These are phyloP conservation scores for Coniochaeta hoffmannii DNA, from an alignment of 2,329 filamentous ascomycete species.

Conservation along the genomic window DNA sequence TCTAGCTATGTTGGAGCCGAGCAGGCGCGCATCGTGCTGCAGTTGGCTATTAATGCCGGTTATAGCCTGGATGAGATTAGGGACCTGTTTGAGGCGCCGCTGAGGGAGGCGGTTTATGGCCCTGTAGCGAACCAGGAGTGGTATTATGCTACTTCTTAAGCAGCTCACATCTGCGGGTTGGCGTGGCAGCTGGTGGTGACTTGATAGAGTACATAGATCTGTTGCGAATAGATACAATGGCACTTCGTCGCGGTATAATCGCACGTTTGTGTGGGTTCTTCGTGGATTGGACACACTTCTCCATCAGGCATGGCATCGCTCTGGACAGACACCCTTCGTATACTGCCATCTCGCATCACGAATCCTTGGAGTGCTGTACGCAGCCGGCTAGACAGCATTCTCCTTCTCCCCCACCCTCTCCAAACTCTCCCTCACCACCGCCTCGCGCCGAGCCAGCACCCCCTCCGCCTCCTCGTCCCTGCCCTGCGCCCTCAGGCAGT, in stretches of 20 bases:
- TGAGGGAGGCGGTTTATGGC: conserved; percentile 15
- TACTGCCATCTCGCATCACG: too few species aligned
- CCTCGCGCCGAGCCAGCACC: conserved; percentile 1
- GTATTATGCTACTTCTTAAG: conserved; percentile 4
- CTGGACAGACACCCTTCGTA: too few species aligned
- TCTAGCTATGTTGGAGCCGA: conserved; percentile 20
- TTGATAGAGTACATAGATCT: too few species aligned
- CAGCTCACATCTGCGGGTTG: too few species aligned
- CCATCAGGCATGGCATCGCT: too few species aligned
- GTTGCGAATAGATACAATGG: too few species aligned
- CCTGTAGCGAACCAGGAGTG: conserved; percentile 10
- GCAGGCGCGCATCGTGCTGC: conserved; percentile 23
- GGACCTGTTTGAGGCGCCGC: conserved; percentile 21
- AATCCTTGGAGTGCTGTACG: neutral
- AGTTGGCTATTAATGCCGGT: conserved; percentile 21
- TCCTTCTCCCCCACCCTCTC: conserved; percentile 6
- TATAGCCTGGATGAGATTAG: conserved; percentile 19
- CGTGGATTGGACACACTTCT: too few species aligned
- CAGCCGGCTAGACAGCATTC: neutral
- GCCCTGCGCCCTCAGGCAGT: conserved; percentile 1
- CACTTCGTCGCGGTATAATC: too few species aligned
- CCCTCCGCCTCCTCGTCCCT: conserved; percentile 2
- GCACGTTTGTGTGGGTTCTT: too few species aligned
- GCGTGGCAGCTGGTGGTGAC: too few species aligned
- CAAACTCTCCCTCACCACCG: conserved; percentile 3